Evolutionary conservation across 208 protist genomes (phyloP), one percentile per base, ranked within the genome.

Genomic region (Phytomonas sp.): DNA sequence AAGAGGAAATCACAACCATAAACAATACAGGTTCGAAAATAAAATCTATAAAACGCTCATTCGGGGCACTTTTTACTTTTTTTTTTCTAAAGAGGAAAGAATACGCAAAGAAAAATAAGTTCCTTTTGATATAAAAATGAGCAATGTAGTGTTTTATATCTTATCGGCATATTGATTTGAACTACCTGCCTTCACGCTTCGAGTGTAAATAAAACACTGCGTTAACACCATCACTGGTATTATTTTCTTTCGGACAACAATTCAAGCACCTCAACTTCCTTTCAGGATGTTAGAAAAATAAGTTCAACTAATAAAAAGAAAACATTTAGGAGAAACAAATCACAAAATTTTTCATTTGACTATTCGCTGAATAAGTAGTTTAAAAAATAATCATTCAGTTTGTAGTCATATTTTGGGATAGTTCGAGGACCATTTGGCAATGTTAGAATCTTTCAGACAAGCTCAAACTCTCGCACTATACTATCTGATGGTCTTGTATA

Each of bases 401-500:
- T 61, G 66, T 37, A 68, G 36, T 4, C 60, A 40, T 10, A 34
- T 71, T 26, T 69, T 67, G 32, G 36, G 60, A 34, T 60, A 64
- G 12, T 75, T 70, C 32, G 65, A 34, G 33, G 63, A n/a, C 8
- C 75, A 67, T 5, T 71, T 36, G 83, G 72, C 42, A 83, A 70
- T 23, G 42, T 71, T 69, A 86, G 76, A 45, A 85, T 72, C 61
- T 85, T 69, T 65, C 81, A 80, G 11, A 80, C 64, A 45, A 80
- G 84, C 63, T 81, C 69, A 16, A 76, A 79, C 56, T 86, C 78
- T 6, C 45, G 36, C 52, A 83, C 37, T 5, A 79, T 72, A 29
- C 70, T 60, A 72, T 76, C 88, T 29, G 81, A 76, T 26, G 84
- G 83, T 31, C 86, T 81, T 71, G 83, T 84, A 67, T 83, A 81